Base-by-base conservation (phyloP, 352 stramenopile genomes). In the Pythium guiyangense region DNA sequence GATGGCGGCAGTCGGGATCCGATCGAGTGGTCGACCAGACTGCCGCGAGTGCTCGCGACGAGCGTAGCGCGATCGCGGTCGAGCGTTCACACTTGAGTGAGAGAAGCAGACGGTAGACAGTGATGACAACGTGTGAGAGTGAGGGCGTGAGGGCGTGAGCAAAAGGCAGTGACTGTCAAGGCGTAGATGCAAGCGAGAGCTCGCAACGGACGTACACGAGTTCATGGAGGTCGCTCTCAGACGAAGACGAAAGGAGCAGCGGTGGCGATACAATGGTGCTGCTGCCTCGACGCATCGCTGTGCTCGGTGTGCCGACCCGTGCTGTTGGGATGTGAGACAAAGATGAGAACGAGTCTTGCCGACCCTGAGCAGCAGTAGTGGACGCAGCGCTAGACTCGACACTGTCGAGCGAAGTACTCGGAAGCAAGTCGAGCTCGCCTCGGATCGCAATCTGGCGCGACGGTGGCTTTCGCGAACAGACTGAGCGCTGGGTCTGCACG, bases 11-110 rank as follows among this genome's bases (percentile, higher is more conserved):
- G 68, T 64, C 0, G 64, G 57, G 17, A 87, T 76, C n/a, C 70
- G 70, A 31, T 70, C 60, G 2, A 77, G 55, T 31, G 69, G 50
- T 54, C 61, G 68, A n/a, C 70, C 50, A 43, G 70, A 56, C 34
- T 63, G 51, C 0, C 56, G 52, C 9, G 62, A 57, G 62, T 67
- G 51, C 35, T 86, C 77, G 57, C 76, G 68, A 3, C 77, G 71
- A 9, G 77, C 77, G 39, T 84, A 87, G 43, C 75, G 73, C 14
- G 77, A 76, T 5, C 77, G 72, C 35, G 79, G 75, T 2, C 71
- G 75, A 10, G 67, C 60, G 54, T 73, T 84, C 34, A 79, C 57
- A 1, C 69, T 79, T 37, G 5, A 50, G 22, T 10, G 12, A 29
- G 22, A 53, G 40, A 34, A 2, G 26, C 11, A 6, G 15, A 61